Conservation (phyloP, 1,139 yeast species). For the Zygosaccharomyces sapae region DNA sequence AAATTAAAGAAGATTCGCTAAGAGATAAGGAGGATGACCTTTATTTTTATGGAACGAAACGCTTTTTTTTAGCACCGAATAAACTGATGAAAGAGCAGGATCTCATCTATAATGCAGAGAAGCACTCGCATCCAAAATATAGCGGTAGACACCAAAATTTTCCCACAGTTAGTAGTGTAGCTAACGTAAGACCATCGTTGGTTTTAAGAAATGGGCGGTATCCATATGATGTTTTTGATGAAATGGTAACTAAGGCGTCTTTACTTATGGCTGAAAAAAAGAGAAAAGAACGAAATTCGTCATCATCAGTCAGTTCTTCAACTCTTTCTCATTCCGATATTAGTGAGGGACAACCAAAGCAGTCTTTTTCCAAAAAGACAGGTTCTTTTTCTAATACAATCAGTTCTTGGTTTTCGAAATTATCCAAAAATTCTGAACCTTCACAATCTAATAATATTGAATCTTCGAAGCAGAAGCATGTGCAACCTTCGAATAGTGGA, state of each 20-base stretch:
- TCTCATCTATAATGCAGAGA: conserved; percentile 16
- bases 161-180: conserved; percentile 20
- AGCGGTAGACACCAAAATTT: conserved; percentile 14
- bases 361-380: conserved; percentile 1
- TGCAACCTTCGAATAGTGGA: too few species aligned
- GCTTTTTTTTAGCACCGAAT: conserved; percentile 16
- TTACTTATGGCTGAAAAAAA: conserved; percentile 20
- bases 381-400: conserved; percentile 14
- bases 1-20: conserved; percentile 9
- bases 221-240: conserved; percentile 32
- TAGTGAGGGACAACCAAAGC: not conserved
- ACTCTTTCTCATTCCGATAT: not conserved
- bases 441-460: not conserved
- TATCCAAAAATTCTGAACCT: conserved; percentile 8
- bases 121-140: conserved; percentile 8
- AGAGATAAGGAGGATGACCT: conserved; percentile 13
- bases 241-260: conserved; percentile 23
- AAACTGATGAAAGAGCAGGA: conserved; percentile 18
- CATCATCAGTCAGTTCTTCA: conserved; percentile 6
- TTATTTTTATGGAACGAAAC: conserved; percentile 20
- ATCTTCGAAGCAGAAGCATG: not conserved
- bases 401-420: conserved; percentile 17
- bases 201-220: conserved; percentile 25
- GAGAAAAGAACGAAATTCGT: conserved; percentile 11
- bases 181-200: conserved; percentile 23